Conservation (phyloP, 164 flowering plant species). For the Aristolochia contorta region DNA sequence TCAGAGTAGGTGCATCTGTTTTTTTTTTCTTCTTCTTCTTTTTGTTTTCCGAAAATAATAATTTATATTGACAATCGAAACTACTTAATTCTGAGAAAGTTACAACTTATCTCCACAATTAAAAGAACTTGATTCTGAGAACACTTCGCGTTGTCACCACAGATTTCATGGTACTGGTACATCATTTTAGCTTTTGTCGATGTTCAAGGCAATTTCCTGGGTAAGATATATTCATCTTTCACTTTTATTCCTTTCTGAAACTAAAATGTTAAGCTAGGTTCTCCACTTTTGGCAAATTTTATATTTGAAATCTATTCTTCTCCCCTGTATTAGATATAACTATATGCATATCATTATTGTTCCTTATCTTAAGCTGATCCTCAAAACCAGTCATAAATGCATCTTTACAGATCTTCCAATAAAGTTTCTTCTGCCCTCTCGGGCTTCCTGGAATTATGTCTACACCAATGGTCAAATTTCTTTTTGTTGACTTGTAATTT, state of each 20-base stretch:
- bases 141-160: constrained; percentile 10
- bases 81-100: too few species aligned
- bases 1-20: constrained; percentile 27
- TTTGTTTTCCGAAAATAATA: too few species aligned
- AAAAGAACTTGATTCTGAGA: too few species aligned
- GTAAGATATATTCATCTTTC: constrained; percentile 22
- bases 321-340: not conserved
- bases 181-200: constrained; percentile 52
- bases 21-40: too few species aligned
- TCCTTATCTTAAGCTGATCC: not conserved
- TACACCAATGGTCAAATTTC: not conserved
- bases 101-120: too few species aligned
- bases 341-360: not conserved
- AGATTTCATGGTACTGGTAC: constrained; percentile 94
- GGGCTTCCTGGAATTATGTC: not conserved
- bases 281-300: not conserved
- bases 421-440: not conserved
- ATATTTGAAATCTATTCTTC: not conserved
- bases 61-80: too few species aligned
- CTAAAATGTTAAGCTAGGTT: not conserved
- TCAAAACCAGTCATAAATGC: not conserved
- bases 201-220: constrained; percentile 70
- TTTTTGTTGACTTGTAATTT: too few species aligned
- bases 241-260: not conserved
- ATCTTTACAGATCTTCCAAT: not conserved